phyloP scores from a whole-genome alignment of 2,329 filamentous ascomycete genomes.

The Penicillium janthinellum region DNA sequence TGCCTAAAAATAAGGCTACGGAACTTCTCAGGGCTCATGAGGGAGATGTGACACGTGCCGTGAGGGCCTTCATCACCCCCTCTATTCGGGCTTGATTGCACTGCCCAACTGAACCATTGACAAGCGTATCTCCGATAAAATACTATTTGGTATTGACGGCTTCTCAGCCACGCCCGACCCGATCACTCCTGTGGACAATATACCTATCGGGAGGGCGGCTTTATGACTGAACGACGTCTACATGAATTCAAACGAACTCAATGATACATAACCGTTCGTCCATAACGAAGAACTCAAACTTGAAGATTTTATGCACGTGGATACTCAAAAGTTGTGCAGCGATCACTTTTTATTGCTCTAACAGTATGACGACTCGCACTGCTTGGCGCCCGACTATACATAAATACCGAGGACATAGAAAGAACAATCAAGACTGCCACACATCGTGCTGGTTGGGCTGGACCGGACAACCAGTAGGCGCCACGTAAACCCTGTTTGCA shows the following conservation, averaged over 20 bases:
- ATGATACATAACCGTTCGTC: not conserved
- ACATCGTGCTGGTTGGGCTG: conserved; percentile 5
- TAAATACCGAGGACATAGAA: not conserved
- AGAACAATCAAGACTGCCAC: conserved; percentile 10
- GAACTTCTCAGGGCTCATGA: conserved; percentile 51
- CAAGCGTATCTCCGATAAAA: not conserved
- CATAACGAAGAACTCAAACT: not conserved
- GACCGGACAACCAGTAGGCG: conserved; percentile 9
- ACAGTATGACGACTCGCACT: not conserved
- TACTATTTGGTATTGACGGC: not conserved
- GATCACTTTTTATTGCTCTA: not conserved
- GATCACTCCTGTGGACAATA: not conserved
- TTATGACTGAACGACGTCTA: not conserved
- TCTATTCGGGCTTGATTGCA: conserved; percentile 17
- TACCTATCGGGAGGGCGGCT: not conserved
- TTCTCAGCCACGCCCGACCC: not conserved
- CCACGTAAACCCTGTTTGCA: conserved; percentile 5
- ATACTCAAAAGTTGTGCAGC: not conserved
- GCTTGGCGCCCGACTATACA: not conserved
- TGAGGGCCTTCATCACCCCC: conserved; percentile 46
- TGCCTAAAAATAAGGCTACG: conserved; percentile 50
- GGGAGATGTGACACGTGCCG: conserved; percentile 45
- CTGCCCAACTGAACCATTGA: not conserved
- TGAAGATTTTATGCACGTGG: not conserved
- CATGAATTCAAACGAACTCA: not conserved